Evolutionary conservation across 768 basidiomycete genomes (phyloP).

Genomic region (Lanmaoa rubissima): DNA sequence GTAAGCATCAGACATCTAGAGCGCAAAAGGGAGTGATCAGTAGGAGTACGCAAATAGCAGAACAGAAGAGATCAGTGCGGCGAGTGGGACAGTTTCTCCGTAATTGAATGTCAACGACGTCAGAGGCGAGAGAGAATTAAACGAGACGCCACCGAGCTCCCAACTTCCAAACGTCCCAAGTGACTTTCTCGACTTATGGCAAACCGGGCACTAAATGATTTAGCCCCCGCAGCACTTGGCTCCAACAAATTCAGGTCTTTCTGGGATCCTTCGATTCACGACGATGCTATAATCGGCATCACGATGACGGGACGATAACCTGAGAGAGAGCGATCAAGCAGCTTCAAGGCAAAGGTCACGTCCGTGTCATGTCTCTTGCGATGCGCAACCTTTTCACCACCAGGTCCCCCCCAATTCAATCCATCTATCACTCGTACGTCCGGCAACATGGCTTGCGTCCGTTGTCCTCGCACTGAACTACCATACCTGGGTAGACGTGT

Average conservation of each 20-base stretch:
- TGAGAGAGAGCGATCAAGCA: not conserved
- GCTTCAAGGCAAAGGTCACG: not conserved
- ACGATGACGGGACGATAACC: not conserved
- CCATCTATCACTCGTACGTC: no score
- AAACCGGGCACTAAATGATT: not conserved
- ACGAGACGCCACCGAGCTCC: not conserved
- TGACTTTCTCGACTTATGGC: not conserved
- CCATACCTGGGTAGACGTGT: constrained; percentile 9
- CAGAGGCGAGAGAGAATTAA: not conserved
- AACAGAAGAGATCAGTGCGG: constrained; percentile 9
- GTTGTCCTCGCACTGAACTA: constrained; percentile 4
- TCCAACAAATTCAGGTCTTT: not conserved
- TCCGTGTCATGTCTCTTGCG: not conserved
- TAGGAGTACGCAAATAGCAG: constrained; percentile 17
- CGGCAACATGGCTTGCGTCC: not conserved
- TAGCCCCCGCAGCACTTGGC: not conserved
- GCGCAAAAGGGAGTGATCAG: constrained; percentile 9
- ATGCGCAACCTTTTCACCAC: not conserved
- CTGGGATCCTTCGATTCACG: not conserved
- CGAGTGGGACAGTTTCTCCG: constrained; percentile 9
- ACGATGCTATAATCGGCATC: not conserved
- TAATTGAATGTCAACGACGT: constrained; percentile 1
- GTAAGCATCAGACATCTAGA: constrained; percentile 8
- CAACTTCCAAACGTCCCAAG: not conserved
- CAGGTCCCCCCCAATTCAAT: not conserved